Evolutionary conservation across 345 rosid species (phyloP), one percentile per base, ranked within the genome.

Genomic region (Hibiscus trionum): DNA sequence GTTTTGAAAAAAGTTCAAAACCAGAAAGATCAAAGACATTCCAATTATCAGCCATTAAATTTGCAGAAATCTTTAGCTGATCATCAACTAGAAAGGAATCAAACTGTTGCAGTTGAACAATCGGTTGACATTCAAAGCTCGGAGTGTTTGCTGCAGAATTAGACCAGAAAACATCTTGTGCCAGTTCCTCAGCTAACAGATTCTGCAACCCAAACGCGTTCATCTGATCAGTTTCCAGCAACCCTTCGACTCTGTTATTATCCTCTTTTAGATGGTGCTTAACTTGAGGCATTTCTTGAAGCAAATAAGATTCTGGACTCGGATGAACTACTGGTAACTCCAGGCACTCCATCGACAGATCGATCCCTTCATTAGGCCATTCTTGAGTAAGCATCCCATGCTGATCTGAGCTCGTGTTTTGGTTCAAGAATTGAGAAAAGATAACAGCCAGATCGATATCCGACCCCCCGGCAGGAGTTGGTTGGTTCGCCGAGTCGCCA

Each of bases 401-500:
- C 15, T 14, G 46, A 58, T 70, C 52, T 16, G 33, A 67, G 47
- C 61, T 47, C 2, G 79, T 46, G 50, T 42, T 76, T 52, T 77
- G 80, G 67, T 78, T 85, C 84, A 93, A 81, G 66, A 83, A 93
- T 61, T 83, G 88, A 3, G 96, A 88, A 15, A 90, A 90, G 76
- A 93, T 92, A 53, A 77, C 88, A 2, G 91, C 96, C 62, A 93
- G 15, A 77, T 93, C 94, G 53, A 93, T 93, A 17, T 84, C 86
- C 1, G 84, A 31, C 10, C 50, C 81, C 17, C 21, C 68, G 12
- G 53, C 4, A 12, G 27, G 5, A 58, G 50, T 46, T 58, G 12
- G 68, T 70, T 57, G 56, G 69, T 9, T 26, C 67, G 27, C 12
- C 2, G 66, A 17, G 39, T 62, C 75, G 0, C 15, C 60, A 10